Base-by-base conservation (phyloP, 139 green algal genomes). In the Chlorella sp. region DNA sequence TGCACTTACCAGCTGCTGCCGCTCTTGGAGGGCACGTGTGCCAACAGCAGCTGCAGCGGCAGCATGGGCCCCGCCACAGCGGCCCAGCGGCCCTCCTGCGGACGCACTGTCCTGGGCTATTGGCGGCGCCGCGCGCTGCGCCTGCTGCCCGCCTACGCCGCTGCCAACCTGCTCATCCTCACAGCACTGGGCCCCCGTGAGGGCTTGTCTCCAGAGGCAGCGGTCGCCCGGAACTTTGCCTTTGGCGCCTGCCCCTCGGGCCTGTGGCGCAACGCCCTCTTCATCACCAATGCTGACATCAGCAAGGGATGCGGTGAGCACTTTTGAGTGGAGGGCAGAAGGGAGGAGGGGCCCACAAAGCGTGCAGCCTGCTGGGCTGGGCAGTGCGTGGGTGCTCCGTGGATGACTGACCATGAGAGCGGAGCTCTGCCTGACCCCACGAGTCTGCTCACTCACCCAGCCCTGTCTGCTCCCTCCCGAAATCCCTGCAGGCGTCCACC, bases 251-350 rank as follows among this genome's bases (percentile, higher is more conserved):
- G 79, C 79, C 79, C 42, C 3, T 18, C 39, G 5, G 79, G 42
- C 9, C 42, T 85, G 7, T 85, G 79, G 79, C 79, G 79, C 79
- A 85, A 85, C 79, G 42, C 57, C 18, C 26, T 40, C 11, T 85
- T 68, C 48, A 37, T 85, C 14, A 57, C 57, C 42, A 85, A 85
- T 32, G 32, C 39, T 9, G 21, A 85, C 30, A 0, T 24, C 28
- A 15, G 14, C 0, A 22, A 85, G 42, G 42, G 28, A 11, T 85
- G 79, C 79, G 79, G 79, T 85, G 48, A 85, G 79, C 15, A 26
- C 3, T 12, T 3, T 3, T 11, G 73, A 37, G n/a, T 32, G 73
- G n/a, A 32, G n/a, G 12, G n/a, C 32, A 1, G 11, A 42, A 16
- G 73, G 32, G 32, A n/a, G 14, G 32, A 2, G 73, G 69, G 28